phyloP scores from a whole-genome alignment of 2,329 filamentous ascomycete genomes.

The Beauveria medogensis region DNA sequence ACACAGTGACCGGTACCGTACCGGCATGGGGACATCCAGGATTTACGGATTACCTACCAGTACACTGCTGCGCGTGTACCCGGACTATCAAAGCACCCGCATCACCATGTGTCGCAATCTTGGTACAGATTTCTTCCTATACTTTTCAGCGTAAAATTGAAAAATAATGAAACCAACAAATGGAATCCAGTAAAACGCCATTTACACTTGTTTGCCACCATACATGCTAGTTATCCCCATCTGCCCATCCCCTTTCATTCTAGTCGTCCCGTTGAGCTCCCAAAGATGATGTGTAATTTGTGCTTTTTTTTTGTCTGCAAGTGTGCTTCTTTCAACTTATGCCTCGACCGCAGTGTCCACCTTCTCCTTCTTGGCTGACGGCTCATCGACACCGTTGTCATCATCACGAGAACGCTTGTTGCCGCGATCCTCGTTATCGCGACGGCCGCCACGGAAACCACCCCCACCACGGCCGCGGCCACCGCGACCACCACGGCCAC shows the following conservation, averaged over 20 bases:
- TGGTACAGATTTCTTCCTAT: background rate
- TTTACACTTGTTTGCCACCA: conserved; percentile 5
- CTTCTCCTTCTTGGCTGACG: conserved; percentile 59
- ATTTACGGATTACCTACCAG: background rate
- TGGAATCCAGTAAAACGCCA: conserved; percentile 8
- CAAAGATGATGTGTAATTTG: background rate
- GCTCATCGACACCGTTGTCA: conserved; percentile 34
- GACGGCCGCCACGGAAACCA: conserved; percentile 28
- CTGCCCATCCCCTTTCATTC: background rate
- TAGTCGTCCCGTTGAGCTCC: background rate
- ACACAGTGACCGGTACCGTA: background rate
- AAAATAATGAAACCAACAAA: conserved; percentile 1
- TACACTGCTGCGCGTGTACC: too few relatives aligned
- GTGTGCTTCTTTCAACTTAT: background rate
- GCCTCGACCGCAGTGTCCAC: conserved; percentile 43
- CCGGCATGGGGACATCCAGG: background rate
- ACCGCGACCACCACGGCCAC: conserved; percentile 33
- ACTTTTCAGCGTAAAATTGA: background rate
- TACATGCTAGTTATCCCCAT: background rate
- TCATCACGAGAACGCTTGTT: conserved; percentile 49
- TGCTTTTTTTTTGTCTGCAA: background rate
- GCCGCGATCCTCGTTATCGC: conserved; percentile 19
- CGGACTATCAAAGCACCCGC: too few relatives aligned
- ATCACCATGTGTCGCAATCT: background rate
- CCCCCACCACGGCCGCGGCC: conserved; percentile 36